Evolutionary conservation across 129 eudicot genomes (phyloP).

Genomic region (Centaurea solstitialis): DNA sequence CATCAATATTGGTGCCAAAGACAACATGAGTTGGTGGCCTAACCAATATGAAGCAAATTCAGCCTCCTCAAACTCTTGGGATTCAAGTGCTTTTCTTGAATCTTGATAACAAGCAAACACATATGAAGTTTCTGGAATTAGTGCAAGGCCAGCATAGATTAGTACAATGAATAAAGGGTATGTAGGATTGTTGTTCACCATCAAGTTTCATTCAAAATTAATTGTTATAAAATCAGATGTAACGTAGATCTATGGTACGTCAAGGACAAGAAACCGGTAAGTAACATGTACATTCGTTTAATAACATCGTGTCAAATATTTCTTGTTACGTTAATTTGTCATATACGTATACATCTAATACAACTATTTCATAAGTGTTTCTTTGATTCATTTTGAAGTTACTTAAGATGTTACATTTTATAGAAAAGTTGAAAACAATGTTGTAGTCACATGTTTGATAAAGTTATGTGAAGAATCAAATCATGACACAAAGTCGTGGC

Average conservation of each 20-base stretch:
- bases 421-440: too few species aligned
- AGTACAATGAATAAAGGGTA: constrained; percentile 13
- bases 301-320: too few species aligned
- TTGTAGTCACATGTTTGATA: too few species aligned
- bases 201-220: not conserved
- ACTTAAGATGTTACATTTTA: too few species aligned
- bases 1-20: constrained; percentile 11
- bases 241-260: not conserved
- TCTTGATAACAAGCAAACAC: constrained; percentile 19
- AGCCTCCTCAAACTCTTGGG: not conserved
- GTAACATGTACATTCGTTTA: too few species aligned
- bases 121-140: constrained; percentile 33
- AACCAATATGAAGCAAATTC: constrained; percentile 23
- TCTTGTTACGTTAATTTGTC: too few species aligned
- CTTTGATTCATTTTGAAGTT: too few species aligned
- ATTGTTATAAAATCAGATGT: not conserved
- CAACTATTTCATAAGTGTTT: too few species aligned
- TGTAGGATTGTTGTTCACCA: not conserved
- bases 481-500: too few species aligned
- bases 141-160: constrained; percentile 17
- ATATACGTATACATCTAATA: too few species aligned
- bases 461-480: too few species aligned
- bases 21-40: constrained; percentile 12
- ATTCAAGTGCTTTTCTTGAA: not conserved
- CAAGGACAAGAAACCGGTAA: too few species aligned